Evolutionary conservation across 192 early-diverging fungal genomes (phyloP), one percentile per base, ranked within the genome.

Genomic region (Umbelopsis sp.): DNA sequence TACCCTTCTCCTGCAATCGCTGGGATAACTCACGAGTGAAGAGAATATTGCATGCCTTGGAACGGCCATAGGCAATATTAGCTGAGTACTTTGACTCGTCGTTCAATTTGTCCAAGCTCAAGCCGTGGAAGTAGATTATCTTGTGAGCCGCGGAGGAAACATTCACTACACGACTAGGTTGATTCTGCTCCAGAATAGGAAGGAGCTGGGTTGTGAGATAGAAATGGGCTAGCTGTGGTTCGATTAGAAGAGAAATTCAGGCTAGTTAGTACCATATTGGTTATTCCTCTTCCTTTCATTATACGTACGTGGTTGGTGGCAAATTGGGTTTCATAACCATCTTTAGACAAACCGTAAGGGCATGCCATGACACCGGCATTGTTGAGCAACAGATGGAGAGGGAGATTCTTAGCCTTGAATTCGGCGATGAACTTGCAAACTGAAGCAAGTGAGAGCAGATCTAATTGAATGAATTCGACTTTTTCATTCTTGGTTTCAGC

Each of bases 281-380:
- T 54, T 29, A 54, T 54, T 54, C 25, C 25, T 54, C 1, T 25
- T 54, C 25, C 21, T 29, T 26, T 54, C 1, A 29, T 44, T 12
- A 12, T 25, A 26, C 84, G 81, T 8, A 87, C 54, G 69, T 87
- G 84, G 71, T 82, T 84, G 38, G 62, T 45, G 8, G 72, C 82
- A 45, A 87, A 80, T 75, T 86, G 85, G 49, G 73, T 51, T 74
- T 86, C 84, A 32, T 74, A 54, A 8, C 84, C 84, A 34, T 87
- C 78, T n/a, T 65, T 70, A 34, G 81, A 76, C 14, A 68, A 66
- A 2, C 11, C 22, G 12, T 74, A 45, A 1, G 81, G 81, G 21
- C 87, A 73, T 89, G n/a, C n/a, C n/a, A n/a, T n/a, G n/a, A n/a
- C n/a, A n/a, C n/a, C n/a, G n/a, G n/a, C n/a, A n/a, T n/a, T 89